These are phyloP conservation scores for Serendipita sp. DNA, from an alignment of 768 basidiomycete species.

Conservation along the genomic window DNA sequence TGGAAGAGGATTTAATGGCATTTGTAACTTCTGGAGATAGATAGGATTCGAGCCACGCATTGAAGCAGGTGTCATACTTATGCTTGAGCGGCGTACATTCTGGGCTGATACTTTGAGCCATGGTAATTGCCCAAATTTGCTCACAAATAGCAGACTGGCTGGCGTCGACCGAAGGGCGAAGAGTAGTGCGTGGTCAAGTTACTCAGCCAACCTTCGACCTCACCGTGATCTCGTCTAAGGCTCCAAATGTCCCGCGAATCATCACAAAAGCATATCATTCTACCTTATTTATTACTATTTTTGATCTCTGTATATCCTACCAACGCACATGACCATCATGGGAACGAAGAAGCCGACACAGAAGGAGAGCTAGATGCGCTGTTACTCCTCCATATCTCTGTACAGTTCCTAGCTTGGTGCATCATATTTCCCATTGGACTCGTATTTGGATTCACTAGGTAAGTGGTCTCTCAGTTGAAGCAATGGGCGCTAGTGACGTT, in stretches of 20 bases:
- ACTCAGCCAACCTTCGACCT: neutral
- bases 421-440: slow-evolving; percentile 64
- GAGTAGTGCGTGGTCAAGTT: neutral
- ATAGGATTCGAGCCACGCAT: slow-evolving; percentile 95
- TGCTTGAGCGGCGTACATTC: slow-evolving; percentile 85
- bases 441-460: slow-evolving; percentile 26
- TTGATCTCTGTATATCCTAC: neutral
- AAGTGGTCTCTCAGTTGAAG: neutral
- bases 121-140: slow-evolving; percentile 15
- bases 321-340: slow-evolving; percentile 36
- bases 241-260: neutral
- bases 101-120: slow-evolving; percentile 67
- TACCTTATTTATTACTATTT: neutral
- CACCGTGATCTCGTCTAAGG: neutral
- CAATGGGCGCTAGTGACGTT: slow-evolving; percentile 22
- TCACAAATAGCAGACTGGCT: too few relatives aligned
- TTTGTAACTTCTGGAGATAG: slow-evolving; percentile 42
- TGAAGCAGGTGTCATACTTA: slow-evolving; percentile 88
- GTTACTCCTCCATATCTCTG: slow-evolving; percentile 66
- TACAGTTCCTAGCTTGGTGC: slow-evolving; percentile 74
- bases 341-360: slow-evolving; percentile 44
- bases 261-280: too few relatives aligned
- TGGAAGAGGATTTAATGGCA: neutral
- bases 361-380: slow-evolving; percentile 57
- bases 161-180: too few relatives aligned